phyloP scores from a whole-genome alignment of 768 basidiomycete species.

The Panellus pusillus region DNA sequence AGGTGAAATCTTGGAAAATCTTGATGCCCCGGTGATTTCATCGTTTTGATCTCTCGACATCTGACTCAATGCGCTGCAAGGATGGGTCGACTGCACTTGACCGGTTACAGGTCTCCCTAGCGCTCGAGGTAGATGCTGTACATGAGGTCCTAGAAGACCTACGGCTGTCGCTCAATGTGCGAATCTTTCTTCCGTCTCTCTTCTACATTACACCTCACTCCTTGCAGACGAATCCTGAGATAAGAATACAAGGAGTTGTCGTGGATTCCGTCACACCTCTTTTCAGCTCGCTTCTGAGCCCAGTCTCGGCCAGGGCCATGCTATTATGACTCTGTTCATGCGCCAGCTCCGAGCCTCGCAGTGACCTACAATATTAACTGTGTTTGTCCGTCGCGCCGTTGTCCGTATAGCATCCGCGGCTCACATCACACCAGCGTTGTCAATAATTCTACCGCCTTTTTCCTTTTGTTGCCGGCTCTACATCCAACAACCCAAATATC shows the following conservation, averaged over 20 bases:
- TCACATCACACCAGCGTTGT: constrained; percentile 47
- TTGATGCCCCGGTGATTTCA: constrained; percentile 26
- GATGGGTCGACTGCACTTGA: constrained; percentile 41
- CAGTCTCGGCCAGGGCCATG: constrained; percentile 75
- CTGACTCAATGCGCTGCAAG: constrained; percentile 21
- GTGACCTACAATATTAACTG: constrained; percentile 41
- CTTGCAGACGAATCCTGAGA: constrained; percentile 14
- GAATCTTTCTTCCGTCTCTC: constrained; percentile 17
- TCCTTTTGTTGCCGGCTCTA: constrained; percentile 15
- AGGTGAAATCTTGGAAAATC: constrained; percentile 33
- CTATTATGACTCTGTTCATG: constrained; percentile 73
- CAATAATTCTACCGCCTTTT: constrained; percentile 49
- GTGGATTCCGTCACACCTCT: constrained; percentile 68
- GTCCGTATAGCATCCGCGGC: background rate
- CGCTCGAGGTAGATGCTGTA: constrained; percentile 58
- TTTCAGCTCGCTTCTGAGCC: constrained; percentile 61
- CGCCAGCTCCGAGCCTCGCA: constrained; percentile 55
- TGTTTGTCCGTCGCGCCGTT: constrained; percentile 48
- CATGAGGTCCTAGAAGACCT: constrained; percentile 51
- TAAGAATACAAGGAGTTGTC: constrained; percentile 48
- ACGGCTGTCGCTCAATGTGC: constrained; percentile 29
- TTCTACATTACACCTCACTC: background rate
- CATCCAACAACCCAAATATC: constrained; percentile 27
- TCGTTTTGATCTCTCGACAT: constrained; percentile 1
- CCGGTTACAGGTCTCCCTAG: constrained; percentile 56